Evolutionary conservation across 148 eudicot species (phyloP).

Genomic region (Arbutus unedo): DNA sequence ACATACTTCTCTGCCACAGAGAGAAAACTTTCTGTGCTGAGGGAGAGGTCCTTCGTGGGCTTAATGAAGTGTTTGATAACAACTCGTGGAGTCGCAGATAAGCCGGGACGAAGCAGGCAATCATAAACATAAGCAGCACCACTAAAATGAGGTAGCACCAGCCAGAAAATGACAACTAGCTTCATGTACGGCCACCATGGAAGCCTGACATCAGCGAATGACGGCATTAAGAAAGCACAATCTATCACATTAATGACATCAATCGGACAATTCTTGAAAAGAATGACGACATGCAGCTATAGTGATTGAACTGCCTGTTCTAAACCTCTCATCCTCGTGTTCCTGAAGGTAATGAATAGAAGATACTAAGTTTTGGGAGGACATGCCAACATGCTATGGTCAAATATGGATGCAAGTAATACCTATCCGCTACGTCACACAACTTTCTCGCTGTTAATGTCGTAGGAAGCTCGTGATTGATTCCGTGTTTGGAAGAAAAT

Average conservation of each 20-base stretch:
- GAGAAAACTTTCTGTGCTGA: neutral
- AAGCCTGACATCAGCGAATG: neutral
- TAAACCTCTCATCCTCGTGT: neutral
- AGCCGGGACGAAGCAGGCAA: neutral
- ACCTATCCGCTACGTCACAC: neutral
- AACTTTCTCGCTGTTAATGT: neutral
- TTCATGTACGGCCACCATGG: constrained; percentile 7
- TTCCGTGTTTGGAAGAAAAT: neutral
- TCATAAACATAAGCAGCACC: neutral
- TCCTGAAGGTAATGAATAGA: neutral
- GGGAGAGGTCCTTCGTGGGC: neutral
- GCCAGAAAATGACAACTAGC: neutral
- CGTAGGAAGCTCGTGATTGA: neutral
- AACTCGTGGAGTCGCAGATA: neutral
- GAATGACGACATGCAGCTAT: neutral
- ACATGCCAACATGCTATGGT: neutral
- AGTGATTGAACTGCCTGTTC: neutral
- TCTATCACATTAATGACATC: neutral
- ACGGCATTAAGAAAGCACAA: neutral
- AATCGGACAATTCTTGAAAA: neutral
- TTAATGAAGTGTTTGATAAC: neutral
- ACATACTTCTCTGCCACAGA: neutral
- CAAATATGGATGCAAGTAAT: neutral
- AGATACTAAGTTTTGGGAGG: neutral
- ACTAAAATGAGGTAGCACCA: constrained; percentile 7